phyloP scores from a whole-genome alignment of 202 grass and related monocot genomes.

The Setaria viridis region DNA sequence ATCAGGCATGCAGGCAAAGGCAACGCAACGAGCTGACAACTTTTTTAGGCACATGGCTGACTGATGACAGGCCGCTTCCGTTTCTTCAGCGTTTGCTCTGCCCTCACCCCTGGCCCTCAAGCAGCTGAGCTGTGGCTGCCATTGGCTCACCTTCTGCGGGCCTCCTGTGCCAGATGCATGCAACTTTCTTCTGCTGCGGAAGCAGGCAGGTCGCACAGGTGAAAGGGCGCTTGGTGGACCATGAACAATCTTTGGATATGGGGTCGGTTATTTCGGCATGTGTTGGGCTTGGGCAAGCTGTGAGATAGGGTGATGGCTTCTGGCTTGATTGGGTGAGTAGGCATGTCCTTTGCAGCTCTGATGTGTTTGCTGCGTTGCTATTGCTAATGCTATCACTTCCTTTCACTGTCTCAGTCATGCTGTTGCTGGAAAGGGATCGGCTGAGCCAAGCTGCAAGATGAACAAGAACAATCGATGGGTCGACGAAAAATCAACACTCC shows the following conservation, averaged over 20 bases:
- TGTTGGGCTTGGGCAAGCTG: not conserved
- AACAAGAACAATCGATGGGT: not conserved
- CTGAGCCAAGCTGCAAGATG: constrained; percentile 5
- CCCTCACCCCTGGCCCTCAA: too few relatives aligned
- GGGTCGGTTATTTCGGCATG: not conserved
- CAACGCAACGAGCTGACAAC: constrained; percentile 14
- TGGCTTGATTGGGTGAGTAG: not conserved
- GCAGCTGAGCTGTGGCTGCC: not conserved
- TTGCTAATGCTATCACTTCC: not conserved
- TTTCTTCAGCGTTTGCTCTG: constrained; percentile 20
- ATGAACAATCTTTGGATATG: constrained; percentile 31
- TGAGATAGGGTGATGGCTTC: not conserved
- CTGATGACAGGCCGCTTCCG: not conserved
- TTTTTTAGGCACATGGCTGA: constrained; percentile 45
- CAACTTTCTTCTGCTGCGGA: constrained; percentile 47
- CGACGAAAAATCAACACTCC: not conserved
- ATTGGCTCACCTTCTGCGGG: constrained; percentile 18
- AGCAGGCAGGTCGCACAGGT: constrained; percentile 5
- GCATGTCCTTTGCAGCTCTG: not conserved
- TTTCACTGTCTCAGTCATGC: not conserved
- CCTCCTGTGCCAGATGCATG: constrained; percentile 1
- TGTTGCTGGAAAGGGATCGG: not conserved
- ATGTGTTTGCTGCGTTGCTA: constrained; percentile 21
- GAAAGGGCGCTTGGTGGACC: constrained; percentile 28
- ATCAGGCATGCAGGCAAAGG: constrained; percentile 7